Percentiles rank a stretch among this genome's conserved stretches.
Conservation (phyloP, 192 early-diverging fungal species). For the Coemansia sp. region DNA sequence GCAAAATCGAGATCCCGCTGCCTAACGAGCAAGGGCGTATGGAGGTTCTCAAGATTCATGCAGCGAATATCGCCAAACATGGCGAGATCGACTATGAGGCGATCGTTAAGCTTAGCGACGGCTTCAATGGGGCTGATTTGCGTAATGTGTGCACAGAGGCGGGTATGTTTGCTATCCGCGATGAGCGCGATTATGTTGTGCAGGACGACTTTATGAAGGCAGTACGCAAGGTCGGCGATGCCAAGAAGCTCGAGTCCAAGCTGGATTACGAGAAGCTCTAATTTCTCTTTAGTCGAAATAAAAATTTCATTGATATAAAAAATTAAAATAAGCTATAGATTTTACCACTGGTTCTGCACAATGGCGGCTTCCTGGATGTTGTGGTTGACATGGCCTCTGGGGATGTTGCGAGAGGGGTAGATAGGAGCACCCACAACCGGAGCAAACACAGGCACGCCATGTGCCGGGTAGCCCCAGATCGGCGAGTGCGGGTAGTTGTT, state of each 20-base stretch:
- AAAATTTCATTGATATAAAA: neutral
- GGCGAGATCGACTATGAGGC: conserved; percentile 99
- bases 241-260: conserved; percentile 93
- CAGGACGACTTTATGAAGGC: conserved; percentile 99
- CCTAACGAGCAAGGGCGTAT: conserved; percentile 97
- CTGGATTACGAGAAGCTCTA: conserved; percentile 86
- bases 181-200: conserved; percentile 95
- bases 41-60: conserved; percentile 98
- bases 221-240: conserved; percentile 94
- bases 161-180: conserved; percentile 99
- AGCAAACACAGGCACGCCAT: conserved; percentile 13
- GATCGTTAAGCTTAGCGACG: conserved; percentile 95
- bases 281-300: conserved; percentile 4
- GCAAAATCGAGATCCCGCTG: conserved; percentile 99
- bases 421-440: conserved; percentile 10
- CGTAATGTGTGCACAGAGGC: conserved; percentile 99
- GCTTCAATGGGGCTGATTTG: conserved; percentile 98
- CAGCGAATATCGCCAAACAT: conserved; percentile 88
- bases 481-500: conserved; percentile 33
- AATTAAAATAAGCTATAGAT: conserved; percentile 1
- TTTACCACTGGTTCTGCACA: conserved; percentile 44
- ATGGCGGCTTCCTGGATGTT: conserved; percentile 42
- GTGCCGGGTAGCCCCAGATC: conserved; percentile 13
- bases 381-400: conserved; percentile 24
- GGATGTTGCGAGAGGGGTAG: conserved; percentile 12